Base-by-base conservation (phyloP, 768 basidiomycete species). In the Termitomyces titanicus region DNA sequence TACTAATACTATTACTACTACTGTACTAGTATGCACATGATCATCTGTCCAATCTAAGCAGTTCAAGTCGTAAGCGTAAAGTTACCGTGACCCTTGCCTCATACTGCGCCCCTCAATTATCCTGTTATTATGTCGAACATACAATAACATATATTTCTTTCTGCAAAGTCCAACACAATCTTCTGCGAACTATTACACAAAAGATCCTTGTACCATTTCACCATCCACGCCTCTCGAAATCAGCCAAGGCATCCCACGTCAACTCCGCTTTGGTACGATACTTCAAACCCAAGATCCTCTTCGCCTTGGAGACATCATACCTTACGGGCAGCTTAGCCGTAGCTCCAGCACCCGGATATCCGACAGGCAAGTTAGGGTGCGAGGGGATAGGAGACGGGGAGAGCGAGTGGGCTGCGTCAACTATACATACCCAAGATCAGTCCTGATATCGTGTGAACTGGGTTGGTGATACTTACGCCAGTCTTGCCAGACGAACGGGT, bases 171-270 rank as follows among this genome's bases (percentile, higher is more conserved):
- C 0, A 33, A 46, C 3, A 47, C 13, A 12, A 8, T 17, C 25
- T 33, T 33, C 20, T 29, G 12, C 15, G 6, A 29, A 29, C 9
- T 29, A 29, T 3, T 7, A 15, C n/a, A 47, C 15, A 47, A 11
- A 10, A 45, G 2, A 8, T 25, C 22, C 22, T n/a, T 35, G 34
- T 1, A 48, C 34, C 11, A 18, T 18, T 38, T 59, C 47, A 74
- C 78, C 76, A 80, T 1, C 76, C 74, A 25, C 72, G 69, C n/a
- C 59, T 63, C 60, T 74, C 73, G 48, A 74, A 80, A 56, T 81
- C 76, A 7, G 64, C 68, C 37, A 81, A 48, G 8, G 67, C 70
- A 55, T 77, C 81, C 51, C 56, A 70, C 8, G 74, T 67, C 9
- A 71, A 70, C 60, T 79, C 72, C 57, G 71, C 72, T 38, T 72